Conservation (phyloP, 192 early-diverging fungal genomes). For the Geranomyces michiganensis region DNA sequence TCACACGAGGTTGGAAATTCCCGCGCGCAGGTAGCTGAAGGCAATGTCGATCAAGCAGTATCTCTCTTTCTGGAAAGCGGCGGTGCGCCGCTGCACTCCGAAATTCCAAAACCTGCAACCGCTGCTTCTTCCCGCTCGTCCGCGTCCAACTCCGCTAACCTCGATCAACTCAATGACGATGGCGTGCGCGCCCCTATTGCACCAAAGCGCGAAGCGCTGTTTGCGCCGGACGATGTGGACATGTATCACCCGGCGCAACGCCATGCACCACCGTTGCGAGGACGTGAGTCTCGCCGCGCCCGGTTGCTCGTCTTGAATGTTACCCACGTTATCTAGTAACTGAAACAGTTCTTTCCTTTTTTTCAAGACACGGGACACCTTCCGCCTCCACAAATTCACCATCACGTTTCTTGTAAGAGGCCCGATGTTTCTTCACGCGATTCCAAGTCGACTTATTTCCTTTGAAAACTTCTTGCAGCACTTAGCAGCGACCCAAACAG, state of each 20-base stretch:
- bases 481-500: conserved; percentile 10
- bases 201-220: conserved; percentile 63
- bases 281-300: no score
- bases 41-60: conserved; percentile 75
- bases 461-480: neutral
- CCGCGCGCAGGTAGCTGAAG: conserved; percentile 76
- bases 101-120: conserved; percentile 20
- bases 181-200: conserved; percentile 84
- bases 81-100: conserved; percentile 55
- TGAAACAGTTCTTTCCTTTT: no score
- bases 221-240: conserved; percentile 20
- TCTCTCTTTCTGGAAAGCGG: conserved; percentile 84
- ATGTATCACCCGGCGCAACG: neutral
- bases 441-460: neutral
- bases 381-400: no score
- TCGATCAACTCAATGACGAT: conserved; percentile 37
- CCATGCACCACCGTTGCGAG: no score
- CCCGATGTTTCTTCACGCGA: no score
- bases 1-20: no score
- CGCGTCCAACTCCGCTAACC: conserved; percentile 17
- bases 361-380: no score
- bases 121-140: neutral
- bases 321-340: no score
- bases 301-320: no score
- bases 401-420: no score